Conservation (phyloP, 306 rosid genomes). For the Aeschynomene evenia region DNA sequence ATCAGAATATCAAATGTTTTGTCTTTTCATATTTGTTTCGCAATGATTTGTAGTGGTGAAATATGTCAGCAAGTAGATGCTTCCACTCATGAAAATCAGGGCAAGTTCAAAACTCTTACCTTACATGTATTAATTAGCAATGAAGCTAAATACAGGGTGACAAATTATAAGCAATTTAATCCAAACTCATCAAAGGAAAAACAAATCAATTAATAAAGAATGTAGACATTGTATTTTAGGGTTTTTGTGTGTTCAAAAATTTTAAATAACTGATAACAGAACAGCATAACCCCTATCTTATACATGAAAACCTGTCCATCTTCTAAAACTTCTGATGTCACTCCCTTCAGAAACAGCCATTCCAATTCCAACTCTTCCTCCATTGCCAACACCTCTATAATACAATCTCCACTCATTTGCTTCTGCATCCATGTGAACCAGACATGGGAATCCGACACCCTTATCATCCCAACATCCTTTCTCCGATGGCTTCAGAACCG, state of each 20-base stretch:
- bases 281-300: slow-evolving; percentile 24
- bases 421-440: slow-evolving; percentile 63
- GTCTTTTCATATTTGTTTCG: background rate
- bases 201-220: slow-evolving; percentile 14
- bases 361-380: slow-evolving; percentile 65
- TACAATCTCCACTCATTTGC: slow-evolving; percentile 73
- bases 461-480: slow-evolving; percentile 64
- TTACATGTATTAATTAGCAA: slow-evolving; percentile 15
- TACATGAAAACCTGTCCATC: slow-evolving; percentile 66
- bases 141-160: background rate
- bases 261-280: background rate
- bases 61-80: background rate
- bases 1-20: slow-evolving; percentile 1
- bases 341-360: slow-evolving; percentile 64
- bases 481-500: slow-evolving; percentile 42
- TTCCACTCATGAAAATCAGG: slow-evolving; percentile 7
- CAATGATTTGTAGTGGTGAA: background rate
- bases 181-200: slow-evolving; percentile 7
- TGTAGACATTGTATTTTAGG: background rate
- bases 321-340: slow-evolving; percentile 43
- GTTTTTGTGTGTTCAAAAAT: background rate
- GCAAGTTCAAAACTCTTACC: background rate
- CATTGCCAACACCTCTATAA: slow-evolving; percentile 64
- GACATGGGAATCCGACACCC: slow-evolving; percentile 63
- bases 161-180: background rate